Base-by-base conservation (phyloP, 768 basidiomycete species). In the Cystofilobasidium macerans region DNA sequence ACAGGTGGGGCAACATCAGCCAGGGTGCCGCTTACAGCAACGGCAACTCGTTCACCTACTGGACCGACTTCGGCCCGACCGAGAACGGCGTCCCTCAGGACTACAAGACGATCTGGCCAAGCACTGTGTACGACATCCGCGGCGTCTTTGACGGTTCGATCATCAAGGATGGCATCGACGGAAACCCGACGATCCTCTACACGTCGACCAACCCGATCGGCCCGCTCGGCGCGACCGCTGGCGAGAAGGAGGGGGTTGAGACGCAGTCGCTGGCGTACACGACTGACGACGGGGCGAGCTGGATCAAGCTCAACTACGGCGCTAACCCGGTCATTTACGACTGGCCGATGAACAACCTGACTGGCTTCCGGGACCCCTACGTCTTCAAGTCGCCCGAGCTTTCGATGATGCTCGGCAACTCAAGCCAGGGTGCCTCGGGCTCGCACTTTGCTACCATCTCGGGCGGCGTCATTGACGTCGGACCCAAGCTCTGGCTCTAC, bases 341-440 rank as follows among this genome's bases (percentile, higher is more conserved):
- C 18, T 66, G 61, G 64, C 61, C 67, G 2, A 35, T 57, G 57
- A 24, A n/a, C 24, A 67, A 67, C 53, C 47, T 67, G 11, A 67
- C 71, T 18, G 71, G 71, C 26, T 71, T 70, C 65, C 60, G 71
- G 13, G 71, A 72, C 30, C 71, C 71, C 2, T 72, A 72, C 56
- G 63, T 66, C 36, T 72, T 72, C 67, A 40, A 65, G 11, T 71
- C 70, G 22, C 61, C 70, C 18, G 26, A 54, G 20, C 69, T 71
- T 4, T n/a, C 53, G 28, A 57, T 38, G 20, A 57, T 70, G 26
- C 48, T 61, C 54, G 48, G 28, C 13, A 47, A 64, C 63, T 7
- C 40, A 13, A 38, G 51, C 11, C 33, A 58, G 43, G 48, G 38
- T 14, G 65, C 61, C 1, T 62, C 69, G 3, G 69, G 67, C 54